phyloP scores from a whole-genome alignment of 495 filamentous ascomycete genomes.

The Achaetomiella virescens region DNA sequence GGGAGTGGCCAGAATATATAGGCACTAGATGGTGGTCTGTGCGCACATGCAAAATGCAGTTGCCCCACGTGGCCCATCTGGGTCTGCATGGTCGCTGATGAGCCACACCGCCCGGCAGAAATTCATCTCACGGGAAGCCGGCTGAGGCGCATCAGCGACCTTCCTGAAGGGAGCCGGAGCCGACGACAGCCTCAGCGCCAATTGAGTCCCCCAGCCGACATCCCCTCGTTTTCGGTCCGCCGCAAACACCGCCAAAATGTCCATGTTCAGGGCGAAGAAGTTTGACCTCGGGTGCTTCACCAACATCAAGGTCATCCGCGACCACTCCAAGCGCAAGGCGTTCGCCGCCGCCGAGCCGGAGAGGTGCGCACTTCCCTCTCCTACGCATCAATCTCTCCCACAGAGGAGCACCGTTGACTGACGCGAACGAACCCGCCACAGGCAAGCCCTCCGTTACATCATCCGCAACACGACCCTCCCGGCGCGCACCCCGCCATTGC shows the following conservation, averaged over 20 bases:
- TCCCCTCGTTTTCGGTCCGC: not conserved
- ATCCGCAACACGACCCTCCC: slow-evolving; percentile 87
- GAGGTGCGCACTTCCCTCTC: slow-evolving; percentile 48
- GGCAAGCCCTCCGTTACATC: slow-evolving; percentile 93
- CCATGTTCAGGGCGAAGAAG: slow-evolving; percentile 78
- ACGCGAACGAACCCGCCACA: slow-evolving; percentile 26
- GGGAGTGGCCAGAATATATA: slow-evolving; percentile 15
- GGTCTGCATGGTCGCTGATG: too few species aligned
- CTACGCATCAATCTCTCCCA: not conserved
- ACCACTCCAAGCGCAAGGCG: slow-evolving; percentile 91
- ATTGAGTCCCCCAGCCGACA: not conserved
- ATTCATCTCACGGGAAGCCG: not conserved
- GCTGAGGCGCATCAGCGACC: not conserved
- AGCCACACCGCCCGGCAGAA: slow-evolving; percentile 19
- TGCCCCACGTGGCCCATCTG: too few species aligned
- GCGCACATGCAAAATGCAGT: slow-evolving; percentile 17
- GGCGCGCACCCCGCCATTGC: slow-evolving; percentile 71
- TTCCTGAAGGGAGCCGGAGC: not conserved
- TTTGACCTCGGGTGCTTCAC: slow-evolving; percentile 79
- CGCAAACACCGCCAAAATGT: slow-evolving; percentile 47
- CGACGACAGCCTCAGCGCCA: not conserved
- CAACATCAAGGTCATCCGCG: slow-evolving; percentile 78
- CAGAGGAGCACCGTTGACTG: not conserved
- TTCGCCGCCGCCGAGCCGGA: slow-evolving; percentile 80
- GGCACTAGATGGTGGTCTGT: slow-evolving; percentile 24